Evolutionary conservation across 2,329 filamentous ascomycete genomes (phyloP).

Genomic region (Allantophomopsis lycopodina): DNA sequence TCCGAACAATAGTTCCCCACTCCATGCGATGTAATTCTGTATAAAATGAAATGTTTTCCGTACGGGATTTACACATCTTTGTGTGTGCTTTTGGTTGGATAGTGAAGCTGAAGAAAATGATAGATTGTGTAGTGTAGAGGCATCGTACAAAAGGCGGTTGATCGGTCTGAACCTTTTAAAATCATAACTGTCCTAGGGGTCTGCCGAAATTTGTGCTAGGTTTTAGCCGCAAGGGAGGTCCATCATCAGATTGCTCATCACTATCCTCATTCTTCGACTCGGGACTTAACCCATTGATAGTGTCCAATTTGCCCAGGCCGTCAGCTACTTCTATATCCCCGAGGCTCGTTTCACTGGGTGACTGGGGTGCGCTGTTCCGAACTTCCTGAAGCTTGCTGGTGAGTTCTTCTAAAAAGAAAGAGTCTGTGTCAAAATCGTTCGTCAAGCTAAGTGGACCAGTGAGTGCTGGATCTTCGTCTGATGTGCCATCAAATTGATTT

Average conservation of each 20-base stretch:
- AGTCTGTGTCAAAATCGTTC: slow-evolving; percentile 41
- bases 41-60: too few relatives aligned
- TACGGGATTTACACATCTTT: too few relatives aligned
- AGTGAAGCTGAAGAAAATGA: too few relatives aligned
- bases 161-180: too few relatives aligned
- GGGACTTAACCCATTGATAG: background rate
- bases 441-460: slow-evolving; percentile 38
- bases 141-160: too few relatives aligned
- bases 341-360: background rate
- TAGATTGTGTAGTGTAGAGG: too few relatives aligned
- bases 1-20: too few relatives aligned
- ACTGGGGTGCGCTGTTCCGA: background rate
- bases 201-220: slow-evolving; percentile 4
- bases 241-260: background rate
- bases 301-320: background rate
- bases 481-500: background rate
- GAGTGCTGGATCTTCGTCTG: slow-evolving; percentile 29
- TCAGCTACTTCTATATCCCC: too few relatives aligned
- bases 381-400: slow-evolving; percentile 31
- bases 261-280: background rate
- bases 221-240: slow-evolving; percentile 3
- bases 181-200: slow-evolving; percentile 1
- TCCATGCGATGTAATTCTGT: too few relatives aligned
- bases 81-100: too few relatives aligned
- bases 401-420: slow-evolving; percentile 35